Base-by-base conservation (phyloP, 371 early-diverging fungal species). In the Rhizomucor pusillus region DNA sequence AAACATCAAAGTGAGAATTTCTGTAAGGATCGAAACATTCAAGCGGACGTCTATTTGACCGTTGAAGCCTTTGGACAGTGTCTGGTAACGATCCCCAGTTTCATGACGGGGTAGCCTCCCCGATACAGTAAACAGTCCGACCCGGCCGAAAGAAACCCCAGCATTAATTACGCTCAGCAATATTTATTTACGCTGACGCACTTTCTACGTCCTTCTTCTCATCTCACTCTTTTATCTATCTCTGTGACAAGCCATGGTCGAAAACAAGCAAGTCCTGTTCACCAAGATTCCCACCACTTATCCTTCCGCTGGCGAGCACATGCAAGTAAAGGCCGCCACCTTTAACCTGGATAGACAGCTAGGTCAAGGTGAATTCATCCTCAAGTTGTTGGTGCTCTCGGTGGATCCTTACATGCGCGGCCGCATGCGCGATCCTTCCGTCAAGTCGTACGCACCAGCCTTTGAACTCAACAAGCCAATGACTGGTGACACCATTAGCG, bases 381-480 rank as follows among this genome's bases (percentile, higher is more conserved):
- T 87, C 14, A 81, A 85, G 59, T 69, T 71, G 34, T 48, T 78
- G 56, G 14, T 63, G 72, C 3, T 12, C 23, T 48, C 62, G 18
- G 54, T 81, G 24, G 73, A 77, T 52, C 69, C 71, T 20, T 73
- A 81, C 44, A 77, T 85, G 77, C 85, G 88, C 56, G 85, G 83
- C 16, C 75, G 82, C 45, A 88, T 90, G 89, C 65, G 85, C 57
- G 66, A 66, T 44, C 7, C 69, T 6, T 48, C 63, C 2, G 58
- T 78, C 45, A 82, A 85, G 1, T 20, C 2, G 6, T 43, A 18
- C 43, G 43, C 82, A 81, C 59, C 84, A 14, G 68, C 81, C 0
- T 90, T 86, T 57, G 56, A 62, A 22, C 39, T 87, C 20, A 80
- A 80, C 52, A 50, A 84, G 56, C 80, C 86, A 0, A 65, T 89